Evolutionary conservation across 345 rosid species (phyloP).

Genomic region (Tarenaya hassleriana): DNA sequence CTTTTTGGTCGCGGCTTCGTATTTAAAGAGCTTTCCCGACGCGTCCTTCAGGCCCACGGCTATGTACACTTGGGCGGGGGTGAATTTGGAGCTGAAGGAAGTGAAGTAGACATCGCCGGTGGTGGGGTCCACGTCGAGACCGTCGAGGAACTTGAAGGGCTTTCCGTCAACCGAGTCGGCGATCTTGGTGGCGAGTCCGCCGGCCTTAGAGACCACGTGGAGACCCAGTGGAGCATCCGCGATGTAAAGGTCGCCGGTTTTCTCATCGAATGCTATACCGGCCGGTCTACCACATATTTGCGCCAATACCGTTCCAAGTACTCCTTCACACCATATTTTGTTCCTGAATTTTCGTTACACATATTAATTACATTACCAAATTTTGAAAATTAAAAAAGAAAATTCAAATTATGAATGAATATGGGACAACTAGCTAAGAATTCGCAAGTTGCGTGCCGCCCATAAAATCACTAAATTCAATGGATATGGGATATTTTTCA

Average conservation of each 20-base stretch:
- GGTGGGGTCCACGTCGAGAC: conserved; percentile 36
- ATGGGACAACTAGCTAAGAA: too few relatives aligned
- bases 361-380: neutral
- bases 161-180: conserved; percentile 27
- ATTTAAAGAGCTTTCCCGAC: conserved; percentile 25
- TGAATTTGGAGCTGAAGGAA: conserved; percentile 33
- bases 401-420: neutral
- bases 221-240: conserved; percentile 48
- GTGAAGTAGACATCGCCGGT: conserved; percentile 36
- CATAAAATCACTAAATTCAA: too few relatives aligned
- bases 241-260: conserved; percentile 33
- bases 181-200: conserved; percentile 37
- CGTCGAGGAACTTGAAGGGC: conserved; percentile 33
- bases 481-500: too few relatives aligned
- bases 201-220: conserved; percentile 29
- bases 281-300: conserved; percentile 38
- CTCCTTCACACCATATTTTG: conserved; percentile 27
- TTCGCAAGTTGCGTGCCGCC: too few relatives aligned
- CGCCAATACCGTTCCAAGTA: conserved; percentile 21
- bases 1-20: conserved; percentile 23
- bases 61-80: conserved; percentile 10
- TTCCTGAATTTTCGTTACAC: conserved; percentile 17
- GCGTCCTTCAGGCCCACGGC: conserved; percentile 27
- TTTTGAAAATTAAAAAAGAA: neutral
- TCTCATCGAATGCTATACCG: conserved; percentile 30